Evolutionary conservation across 163 green algal species (phyloP), one percentile per base, ranked within the genome.

Genomic region (Chlorella variabilis): DNA sequence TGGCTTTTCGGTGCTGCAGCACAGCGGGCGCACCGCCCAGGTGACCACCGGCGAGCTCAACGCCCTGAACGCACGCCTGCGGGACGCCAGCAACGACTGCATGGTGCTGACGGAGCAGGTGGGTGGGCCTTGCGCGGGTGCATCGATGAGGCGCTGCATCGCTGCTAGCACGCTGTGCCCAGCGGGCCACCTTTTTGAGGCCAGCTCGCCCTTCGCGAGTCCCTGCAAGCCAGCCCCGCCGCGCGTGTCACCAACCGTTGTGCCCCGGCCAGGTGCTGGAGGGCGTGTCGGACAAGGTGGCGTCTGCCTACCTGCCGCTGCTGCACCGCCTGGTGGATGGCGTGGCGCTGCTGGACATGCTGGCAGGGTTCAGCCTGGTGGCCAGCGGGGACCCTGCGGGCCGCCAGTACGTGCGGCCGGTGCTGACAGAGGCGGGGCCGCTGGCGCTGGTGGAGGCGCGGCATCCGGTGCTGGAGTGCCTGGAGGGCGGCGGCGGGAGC

Each of bases 191-290:
- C n/a, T n/a, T n/a, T n/a, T n/a, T n/a, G n/a, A n/a, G n/a, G n/a
- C n/a, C n/a, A n/a, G n/a, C n/a, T n/a, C n/a, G n/a, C n/a, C n/a
- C n/a, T n/a, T n/a, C n/a, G n/a, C n/a, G n/a, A n/a, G n/a, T n/a
- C n/a, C n/a, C n/a, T n/a, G n/a, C n/a, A n/a, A n/a, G n/a, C n/a
- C n/a, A n/a, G n/a, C n/a, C n/a, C n/a, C n/a, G n/a, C n/a, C n/a
- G n/a, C n/a, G n/a, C n/a, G n/a, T n/a, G n/a, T n/a, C n/a, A n/a
- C n/a, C n/a, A n/a, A n/a, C n/a, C n/a, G n/a, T n/a, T n/a, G n/a
- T n/a, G n/a, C n/a, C n/a, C n/a, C n/a, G n/a, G n/a, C n/a, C 85
- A 96, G 92, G 83, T 93, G n/a, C 84, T 97, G 80, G 91, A 96
- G 17, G 75, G 65, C 27, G 42, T 92, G 54, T 56, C 34, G 9